Evolutionary conservation across 352 stramenopile species (phyloP), one percentile per base, ranked within the genome.

Genomic region (Phytophthora idaei): DNA sequence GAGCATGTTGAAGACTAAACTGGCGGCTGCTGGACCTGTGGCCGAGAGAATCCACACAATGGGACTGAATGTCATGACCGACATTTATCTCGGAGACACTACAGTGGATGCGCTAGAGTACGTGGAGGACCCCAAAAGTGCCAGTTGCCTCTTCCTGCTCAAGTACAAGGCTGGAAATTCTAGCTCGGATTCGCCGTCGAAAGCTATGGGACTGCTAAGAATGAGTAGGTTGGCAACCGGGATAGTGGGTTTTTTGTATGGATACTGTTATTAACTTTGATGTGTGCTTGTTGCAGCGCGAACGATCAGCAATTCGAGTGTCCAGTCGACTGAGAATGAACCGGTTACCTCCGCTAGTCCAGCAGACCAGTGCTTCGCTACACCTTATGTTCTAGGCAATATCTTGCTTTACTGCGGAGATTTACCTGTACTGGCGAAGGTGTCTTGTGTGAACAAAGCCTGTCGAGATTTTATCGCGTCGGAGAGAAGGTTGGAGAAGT

Each of bases 1-100:
- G 83, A 92, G 82, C 29, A 89, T 92, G 42, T 48, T 94, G 36
- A 92, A 92, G 74, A 92, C 76, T 15, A 92, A 88, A 53, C 45
- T 94, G 39, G 82, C 86, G 7, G 80, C 83, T 1, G 84, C 85
- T 3, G 83, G 82, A 27, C 84, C 84, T 10, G 85, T 92, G n/a
- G 86, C 87, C 0, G 87, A 90, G 56, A 78, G 78, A 56, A 80
- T 95, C 55, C 84, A 93, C 44, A 84, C 73, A 5, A 90, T 95
- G 81, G 81, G 85, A 2, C 44, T 94, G 1, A 78, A 85, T 49
- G 82, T 87, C 31, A 81, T 93, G 53, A 90, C 79, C 14, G 85
- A 94, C 56, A 81, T 91, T 69, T 77, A 77, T 50, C 69, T 86
- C 4, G 80, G 79, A 67, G 87, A 93, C 52, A 73, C 78, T 11